Evolutionary conservation across 2,329 filamentous ascomycete species (phyloP).

Genomic region (Saccharata proteae): DNA sequence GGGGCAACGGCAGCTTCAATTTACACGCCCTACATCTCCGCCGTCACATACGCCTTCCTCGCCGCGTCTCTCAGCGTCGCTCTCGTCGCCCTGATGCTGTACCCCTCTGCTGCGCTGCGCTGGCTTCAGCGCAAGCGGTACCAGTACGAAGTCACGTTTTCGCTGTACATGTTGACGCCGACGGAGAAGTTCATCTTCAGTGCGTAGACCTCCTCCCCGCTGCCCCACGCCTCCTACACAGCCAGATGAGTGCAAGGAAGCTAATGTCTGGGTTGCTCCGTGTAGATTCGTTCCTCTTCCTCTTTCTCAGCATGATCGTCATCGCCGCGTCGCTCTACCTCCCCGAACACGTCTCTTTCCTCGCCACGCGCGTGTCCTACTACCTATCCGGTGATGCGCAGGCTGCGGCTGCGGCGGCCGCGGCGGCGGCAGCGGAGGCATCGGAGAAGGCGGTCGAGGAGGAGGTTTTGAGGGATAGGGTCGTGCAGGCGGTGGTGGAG

Average conservation of each 20-base stretch:
- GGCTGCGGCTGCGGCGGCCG: not conserved
- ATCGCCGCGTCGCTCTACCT: slow-evolving; percentile 88
- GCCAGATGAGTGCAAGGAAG: slow-evolving; percentile 1
- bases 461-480: too few species aligned
- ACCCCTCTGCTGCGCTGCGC: slow-evolving; percentile 49
- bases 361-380: slow-evolving; percentile 80
- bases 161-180: slow-evolving; percentile 92
- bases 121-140: slow-evolving; percentile 95
- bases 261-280: not conserved
- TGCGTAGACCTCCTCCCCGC: slow-evolving; percentile 37
- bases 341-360: slow-evolving; percentile 74
- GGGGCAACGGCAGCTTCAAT: too few species aligned
- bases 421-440: slow-evolving; percentile 2
- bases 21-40: slow-evolving; percentile 21
- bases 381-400: slow-evolving; percentile 69
- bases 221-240: not conserved
- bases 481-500: too few species aligned
- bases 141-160: slow-evolving; percentile 95
- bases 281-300: slow-evolving; percentile 79
- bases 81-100: slow-evolving; percentile 32
- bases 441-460: too few species aligned
- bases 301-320: slow-evolving; percentile 73
- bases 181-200: slow-evolving; percentile 97
- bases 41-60: slow-evolving; percentile 24
- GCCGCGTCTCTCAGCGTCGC: slow-evolving; percentile 19